phyloP scores from a whole-genome alignment of 2,329 filamentous ascomycete genomes.

The Paracoccidioides lutzii region DNA sequence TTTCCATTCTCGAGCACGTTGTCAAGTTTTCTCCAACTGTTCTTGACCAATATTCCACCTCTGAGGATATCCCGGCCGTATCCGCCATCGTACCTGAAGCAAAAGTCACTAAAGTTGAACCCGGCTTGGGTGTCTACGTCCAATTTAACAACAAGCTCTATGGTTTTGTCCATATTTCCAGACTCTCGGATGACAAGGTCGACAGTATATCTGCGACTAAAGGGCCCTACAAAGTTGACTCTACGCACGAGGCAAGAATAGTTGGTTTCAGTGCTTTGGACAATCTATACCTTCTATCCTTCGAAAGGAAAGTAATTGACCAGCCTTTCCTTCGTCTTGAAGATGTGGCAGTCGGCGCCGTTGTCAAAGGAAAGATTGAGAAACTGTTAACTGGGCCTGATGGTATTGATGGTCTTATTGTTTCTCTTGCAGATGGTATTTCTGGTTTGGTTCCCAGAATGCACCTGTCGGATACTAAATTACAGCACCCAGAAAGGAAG shows the following conservation, averaged over 20 bases:
- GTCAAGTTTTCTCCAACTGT: constrained; percentile 42
- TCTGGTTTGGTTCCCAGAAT: constrained; percentile 76
- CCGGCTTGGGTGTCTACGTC: constrained; percentile 68
- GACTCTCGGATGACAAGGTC: constrained; percentile 78
- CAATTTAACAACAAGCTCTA: constrained; percentile 51
- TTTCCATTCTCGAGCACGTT: constrained; percentile 81
- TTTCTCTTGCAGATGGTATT: constrained; percentile 76
- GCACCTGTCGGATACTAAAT: constrained; percentile 74
- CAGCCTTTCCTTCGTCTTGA: constrained; percentile 86
- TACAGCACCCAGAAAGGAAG: constrained; percentile 92
- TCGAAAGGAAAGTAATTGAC: constrained; percentile 69
- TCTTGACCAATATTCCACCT: constrained; percentile 21
- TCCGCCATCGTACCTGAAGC: constrained; percentile 67
- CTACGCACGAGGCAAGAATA: constrained; percentile 67
- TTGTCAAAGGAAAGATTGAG: constrained; percentile 72
- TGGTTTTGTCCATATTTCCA: constrained; percentile 93
- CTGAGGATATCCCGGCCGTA: constrained; percentile 34
- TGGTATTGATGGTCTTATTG: constrained; percentile 69
- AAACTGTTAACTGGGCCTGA: constrained; percentile 65
- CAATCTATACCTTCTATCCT: constrained; percentile 70
- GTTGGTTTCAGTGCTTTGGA: constrained; percentile 81
- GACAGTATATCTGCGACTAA: constrained; percentile 65
- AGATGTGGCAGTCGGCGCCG: constrained; percentile 68
- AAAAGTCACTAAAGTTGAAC: constrained; percentile 66
- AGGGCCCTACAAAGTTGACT: constrained; percentile 65